Percentiles rank a stretch among this genome's conserved stretches.
phyloP scores from a whole-genome alignment of 768 basidiomycete genomes.

The Lactarius sanguifluus region DNA sequence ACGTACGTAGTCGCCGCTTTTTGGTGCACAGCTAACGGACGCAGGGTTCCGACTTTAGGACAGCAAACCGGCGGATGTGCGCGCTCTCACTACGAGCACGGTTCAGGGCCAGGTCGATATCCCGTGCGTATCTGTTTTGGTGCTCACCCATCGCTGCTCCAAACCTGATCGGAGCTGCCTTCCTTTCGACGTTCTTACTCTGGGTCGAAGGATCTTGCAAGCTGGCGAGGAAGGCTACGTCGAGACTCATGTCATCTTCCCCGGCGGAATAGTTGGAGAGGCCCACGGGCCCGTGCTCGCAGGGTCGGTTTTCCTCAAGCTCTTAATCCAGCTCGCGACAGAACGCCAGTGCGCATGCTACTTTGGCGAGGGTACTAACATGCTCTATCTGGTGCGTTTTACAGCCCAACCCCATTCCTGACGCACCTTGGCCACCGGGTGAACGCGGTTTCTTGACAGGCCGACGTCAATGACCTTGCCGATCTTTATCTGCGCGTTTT shows the following conservation, averaged over 20 bases:
- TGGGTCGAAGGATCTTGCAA: not conserved
- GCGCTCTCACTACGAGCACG: not conserved
- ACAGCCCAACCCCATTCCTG: not conserved
- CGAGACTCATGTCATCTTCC: not conserved
- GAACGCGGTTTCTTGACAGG: not conserved
- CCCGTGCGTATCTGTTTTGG: not conserved
- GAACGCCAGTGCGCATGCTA: not conserved
- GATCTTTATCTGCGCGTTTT: conserved; percentile 8
- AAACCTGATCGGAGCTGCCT: not conserved
- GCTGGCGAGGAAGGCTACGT: conserved; percentile 4
- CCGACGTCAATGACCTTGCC: conserved; percentile 3
- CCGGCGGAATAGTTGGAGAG: not conserved
- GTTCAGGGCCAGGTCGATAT: not conserved
- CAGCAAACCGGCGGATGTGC: not conserved
- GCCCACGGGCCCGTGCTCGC: not conserved
- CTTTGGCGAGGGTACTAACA: not conserved
- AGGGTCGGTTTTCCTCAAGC: not conserved
- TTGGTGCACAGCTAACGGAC: not conserved
- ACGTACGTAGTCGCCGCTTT: not conserved
- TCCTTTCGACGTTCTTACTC: too few relatives aligned
- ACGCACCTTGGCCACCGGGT: not conserved
- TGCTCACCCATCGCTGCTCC: not conserved
- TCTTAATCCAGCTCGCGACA: conserved; percentile 1
- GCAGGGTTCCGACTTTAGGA: not conserved
- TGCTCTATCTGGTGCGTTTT: not conserved